Evolutionary conservation across 2,329 filamentous ascomycete species (phyloP).

Genomic region (Myriosclerotinia duriaeana): DNA sequence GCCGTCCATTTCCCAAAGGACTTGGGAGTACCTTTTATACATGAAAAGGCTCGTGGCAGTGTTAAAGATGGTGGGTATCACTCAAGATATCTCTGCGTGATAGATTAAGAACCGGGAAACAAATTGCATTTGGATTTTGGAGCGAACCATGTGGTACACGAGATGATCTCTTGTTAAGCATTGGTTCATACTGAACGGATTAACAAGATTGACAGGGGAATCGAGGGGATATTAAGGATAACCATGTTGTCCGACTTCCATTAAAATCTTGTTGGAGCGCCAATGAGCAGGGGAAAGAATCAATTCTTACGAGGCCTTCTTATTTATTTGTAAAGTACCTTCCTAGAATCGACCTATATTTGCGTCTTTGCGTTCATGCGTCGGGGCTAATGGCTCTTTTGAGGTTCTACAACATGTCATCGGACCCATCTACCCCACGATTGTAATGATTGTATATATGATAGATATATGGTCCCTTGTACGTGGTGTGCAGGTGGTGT

Average conservation of each 20-base stretch:
- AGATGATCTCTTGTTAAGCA: not conserved
- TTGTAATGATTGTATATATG: no score
- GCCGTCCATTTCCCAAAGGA: not conserved
- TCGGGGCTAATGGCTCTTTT: not conserved
- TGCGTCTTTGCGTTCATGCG: not conserved
- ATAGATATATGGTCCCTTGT: no score
- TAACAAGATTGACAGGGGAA: conserved; percentile 11
- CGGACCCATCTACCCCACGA: conserved; percentile 19
- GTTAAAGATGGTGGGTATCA: conserved; percentile 16
- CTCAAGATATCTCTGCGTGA: not conserved
- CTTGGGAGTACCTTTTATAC: conserved; percentile 10
- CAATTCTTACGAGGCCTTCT: not conserved
- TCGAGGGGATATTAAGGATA: not conserved
- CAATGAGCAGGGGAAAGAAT: conserved; percentile 1
- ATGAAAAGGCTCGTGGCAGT: not conserved
- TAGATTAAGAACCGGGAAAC: not conserved
- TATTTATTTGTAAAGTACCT: not conserved
- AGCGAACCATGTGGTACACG: conserved; percentile 15
- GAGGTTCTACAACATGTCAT: conserved; percentile 15
- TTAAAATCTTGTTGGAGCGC: not conserved
- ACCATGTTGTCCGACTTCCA: not conserved
- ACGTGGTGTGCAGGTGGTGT: no score
- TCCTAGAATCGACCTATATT: conserved; percentile 4
- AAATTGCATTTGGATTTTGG: not conserved
- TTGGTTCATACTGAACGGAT: conserved; percentile 7